These are phyloP conservation scores for Cardiospermum halicacabum DNA, from an alignment of 345 rosid species.

Conservation along the genomic window DNA sequence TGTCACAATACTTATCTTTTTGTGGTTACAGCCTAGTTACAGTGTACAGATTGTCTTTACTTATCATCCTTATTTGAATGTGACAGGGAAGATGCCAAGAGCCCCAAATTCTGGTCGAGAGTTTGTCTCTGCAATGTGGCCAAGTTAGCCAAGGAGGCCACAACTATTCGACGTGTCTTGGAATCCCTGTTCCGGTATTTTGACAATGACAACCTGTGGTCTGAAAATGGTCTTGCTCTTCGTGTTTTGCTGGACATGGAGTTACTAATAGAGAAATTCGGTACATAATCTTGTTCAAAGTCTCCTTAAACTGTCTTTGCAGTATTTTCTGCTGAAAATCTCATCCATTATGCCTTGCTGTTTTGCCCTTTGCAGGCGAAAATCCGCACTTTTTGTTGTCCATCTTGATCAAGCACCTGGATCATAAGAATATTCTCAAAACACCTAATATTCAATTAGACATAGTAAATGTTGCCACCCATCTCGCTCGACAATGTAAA, in stretches of 20 bases:
- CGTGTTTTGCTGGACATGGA: constrained; percentile 55
- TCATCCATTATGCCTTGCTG: neutral
- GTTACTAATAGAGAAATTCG: constrained; percentile 56
- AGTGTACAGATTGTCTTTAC: constrained; percentile 4
- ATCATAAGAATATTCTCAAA: constrained; percentile 65
- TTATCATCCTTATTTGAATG: neutral
- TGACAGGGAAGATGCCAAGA: constrained; percentile 50
- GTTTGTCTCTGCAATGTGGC: constrained; percentile 63
- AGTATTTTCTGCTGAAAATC: neutral
- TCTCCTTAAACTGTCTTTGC: constrained; percentile 3
- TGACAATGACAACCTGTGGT: constrained; percentile 58
- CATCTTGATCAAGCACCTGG: constrained; percentile 64
- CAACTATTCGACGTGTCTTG: constrained; percentile 59
- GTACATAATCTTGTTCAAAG: constrained; percentile 24
- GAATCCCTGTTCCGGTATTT: constrained; percentile 66
- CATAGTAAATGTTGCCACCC: constrained; percentile 51
- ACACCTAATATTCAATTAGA: constrained; percentile 62
- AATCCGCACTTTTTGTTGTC: constrained; percentile 62
- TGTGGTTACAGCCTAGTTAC: constrained; percentile 3
- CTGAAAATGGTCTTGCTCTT: constrained; percentile 56
- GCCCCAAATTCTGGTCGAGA: constrained; percentile 60
- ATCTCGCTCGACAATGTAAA: constrained; percentile 51
- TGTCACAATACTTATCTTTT: constrained; percentile 8
- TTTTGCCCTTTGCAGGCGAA: constrained; percentile 38
- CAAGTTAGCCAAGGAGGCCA: constrained; percentile 67